Evolutionary conservation across 306 rosid genomes (phyloP).

Genomic region (Lathyrus sativus): DNA sequence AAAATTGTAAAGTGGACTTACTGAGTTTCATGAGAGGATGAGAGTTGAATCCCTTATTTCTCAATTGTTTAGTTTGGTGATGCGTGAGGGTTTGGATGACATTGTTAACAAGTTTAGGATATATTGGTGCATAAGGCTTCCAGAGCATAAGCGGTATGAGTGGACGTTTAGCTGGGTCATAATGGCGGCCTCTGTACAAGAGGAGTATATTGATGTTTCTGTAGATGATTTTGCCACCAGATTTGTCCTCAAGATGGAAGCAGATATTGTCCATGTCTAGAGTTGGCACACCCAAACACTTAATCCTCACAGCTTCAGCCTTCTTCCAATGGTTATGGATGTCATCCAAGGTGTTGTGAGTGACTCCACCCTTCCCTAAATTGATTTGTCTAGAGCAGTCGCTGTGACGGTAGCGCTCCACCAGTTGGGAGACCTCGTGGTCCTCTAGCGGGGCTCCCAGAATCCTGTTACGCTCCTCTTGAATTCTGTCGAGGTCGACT

Average conservation of each 20-base stretch:
- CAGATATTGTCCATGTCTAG: conserved; percentile 88
- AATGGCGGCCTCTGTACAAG: conserved; percentile 74
- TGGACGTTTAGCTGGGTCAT: conserved; percentile 68
- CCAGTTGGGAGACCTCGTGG: conserved; percentile 73
- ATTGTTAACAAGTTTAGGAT: conserved; percentile 87
- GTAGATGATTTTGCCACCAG: conserved; percentile 75
- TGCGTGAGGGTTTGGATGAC: conserved; percentile 65
- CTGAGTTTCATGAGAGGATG: conserved; percentile 77
- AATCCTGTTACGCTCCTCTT: conserved; percentile 57
- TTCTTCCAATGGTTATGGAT: conserved; percentile 92
- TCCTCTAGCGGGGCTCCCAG: conserved; percentile 77
- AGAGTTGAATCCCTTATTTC: conserved; percentile 68
- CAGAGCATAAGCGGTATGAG: conserved; percentile 84
- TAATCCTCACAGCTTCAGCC: conserved; percentile 94
- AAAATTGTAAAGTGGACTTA: conserved; percentile 40
- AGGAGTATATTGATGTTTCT: conserved; percentile 69
- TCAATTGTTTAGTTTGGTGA: conserved; percentile 74
- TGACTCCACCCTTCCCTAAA: conserved; percentile 89
- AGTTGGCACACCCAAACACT: conserved; percentile 95
- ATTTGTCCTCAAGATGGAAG: conserved; percentile 92
- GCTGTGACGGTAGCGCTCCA: conserved; percentile 77
- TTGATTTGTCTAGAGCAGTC: conserved; percentile 85
- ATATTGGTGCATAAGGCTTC: conserved; percentile 92
- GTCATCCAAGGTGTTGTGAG: conserved; percentile 91
- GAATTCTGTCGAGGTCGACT: conserved; percentile 38